phyloP scores from a whole-genome alignment of 2,329 filamentous ascomycete species.

The Cladophialophora carrionii region DNA sequence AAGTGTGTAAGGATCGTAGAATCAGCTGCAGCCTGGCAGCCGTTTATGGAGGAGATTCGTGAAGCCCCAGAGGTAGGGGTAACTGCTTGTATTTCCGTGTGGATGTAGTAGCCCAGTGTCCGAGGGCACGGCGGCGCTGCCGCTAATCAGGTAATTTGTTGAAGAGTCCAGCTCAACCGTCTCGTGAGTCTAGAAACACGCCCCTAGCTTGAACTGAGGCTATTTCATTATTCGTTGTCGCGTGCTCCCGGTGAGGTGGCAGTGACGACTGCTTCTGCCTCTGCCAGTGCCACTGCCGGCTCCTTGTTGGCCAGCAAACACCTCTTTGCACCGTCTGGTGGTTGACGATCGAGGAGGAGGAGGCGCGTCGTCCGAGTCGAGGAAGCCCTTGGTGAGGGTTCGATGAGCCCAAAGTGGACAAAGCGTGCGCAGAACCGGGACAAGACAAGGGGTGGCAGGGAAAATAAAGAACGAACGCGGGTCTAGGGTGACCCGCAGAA shows the following conservation, averaged over 20 bases:
- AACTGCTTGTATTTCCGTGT: neutral
- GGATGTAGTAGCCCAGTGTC: neutral
- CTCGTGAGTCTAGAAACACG: conserved; percentile 6
- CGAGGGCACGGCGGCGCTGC: conserved; percentile 33
- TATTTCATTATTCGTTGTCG: conserved; percentile 30
- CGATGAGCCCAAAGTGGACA: conserved; percentile 17
- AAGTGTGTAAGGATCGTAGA: conserved; percentile 15
- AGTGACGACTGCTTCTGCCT: neutral
- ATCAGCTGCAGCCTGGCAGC: conserved; percentile 35
- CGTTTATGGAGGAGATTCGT: conserved; percentile 17
- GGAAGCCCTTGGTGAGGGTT: neutral
- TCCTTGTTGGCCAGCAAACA: neutral
- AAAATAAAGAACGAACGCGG: conserved; percentile 22
- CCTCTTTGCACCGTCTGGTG: neutral
- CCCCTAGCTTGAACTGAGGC: conserved; percentile 19
- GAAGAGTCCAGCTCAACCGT: conserved; percentile 39
- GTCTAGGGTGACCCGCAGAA: conserved; percentile 21
- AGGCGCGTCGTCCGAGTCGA: conserved; percentile 3
- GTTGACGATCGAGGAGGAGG: neutral
- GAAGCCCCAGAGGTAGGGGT: neutral
- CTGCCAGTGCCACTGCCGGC: neutral
- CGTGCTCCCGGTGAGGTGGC: neutral
- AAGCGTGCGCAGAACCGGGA: conserved; percentile 23
- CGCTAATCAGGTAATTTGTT: conserved; percentile 30
- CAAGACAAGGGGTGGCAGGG: conserved; percentile 25